Evolutionary conservation across 2,329 filamentous ascomycete species (phyloP).

Genomic region (Fonsecaea erecta): DNA sequence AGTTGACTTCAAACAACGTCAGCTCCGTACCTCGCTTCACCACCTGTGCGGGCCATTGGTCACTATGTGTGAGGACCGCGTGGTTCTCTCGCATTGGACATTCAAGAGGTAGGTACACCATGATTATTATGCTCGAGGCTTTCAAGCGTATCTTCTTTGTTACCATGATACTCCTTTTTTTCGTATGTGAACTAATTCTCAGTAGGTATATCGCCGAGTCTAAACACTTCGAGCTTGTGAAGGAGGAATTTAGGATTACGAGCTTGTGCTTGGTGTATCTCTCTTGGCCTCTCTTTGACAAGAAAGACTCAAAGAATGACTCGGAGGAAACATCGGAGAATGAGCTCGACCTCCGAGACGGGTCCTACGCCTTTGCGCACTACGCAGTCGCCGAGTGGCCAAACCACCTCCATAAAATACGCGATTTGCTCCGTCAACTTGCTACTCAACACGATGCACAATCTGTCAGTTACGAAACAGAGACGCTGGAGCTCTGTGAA

Average conservation of each 20-base stretch:
- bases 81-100: conserved; percentile 49
- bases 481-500: background rate
- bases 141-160: background rate
- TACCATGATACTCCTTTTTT: background rate
- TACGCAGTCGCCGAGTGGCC: conserved; percentile 47
- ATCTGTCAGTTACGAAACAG: background rate
- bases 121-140: conserved; percentile 22
- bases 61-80: conserved; percentile 40
- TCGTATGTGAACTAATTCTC: background rate
- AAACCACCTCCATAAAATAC: conserved; percentile 39
- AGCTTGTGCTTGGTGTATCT: conserved; percentile 46
- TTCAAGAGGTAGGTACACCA: conserved; percentile 41
- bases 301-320: conserved; percentile 20
- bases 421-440: conserved; percentile 23
- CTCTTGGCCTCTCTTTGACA: conserved; percentile 42
- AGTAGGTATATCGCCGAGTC: conserved; percentile 28
- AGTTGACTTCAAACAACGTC: conserved; percentile 41
- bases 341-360: conserved; percentile 36
- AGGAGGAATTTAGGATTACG: conserved; percentile 41
- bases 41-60: conserved; percentile 44
- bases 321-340: too few relatives aligned
- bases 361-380: conserved; percentile 48
- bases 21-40: too few relatives aligned
- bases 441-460: too few relatives aligned
- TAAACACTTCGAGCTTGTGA: conserved; percentile 35